These are phyloP conservation scores for Rheum nobile DNA, from an alignment of 148 eudicot species.

Conservation along the genomic window DNA sequence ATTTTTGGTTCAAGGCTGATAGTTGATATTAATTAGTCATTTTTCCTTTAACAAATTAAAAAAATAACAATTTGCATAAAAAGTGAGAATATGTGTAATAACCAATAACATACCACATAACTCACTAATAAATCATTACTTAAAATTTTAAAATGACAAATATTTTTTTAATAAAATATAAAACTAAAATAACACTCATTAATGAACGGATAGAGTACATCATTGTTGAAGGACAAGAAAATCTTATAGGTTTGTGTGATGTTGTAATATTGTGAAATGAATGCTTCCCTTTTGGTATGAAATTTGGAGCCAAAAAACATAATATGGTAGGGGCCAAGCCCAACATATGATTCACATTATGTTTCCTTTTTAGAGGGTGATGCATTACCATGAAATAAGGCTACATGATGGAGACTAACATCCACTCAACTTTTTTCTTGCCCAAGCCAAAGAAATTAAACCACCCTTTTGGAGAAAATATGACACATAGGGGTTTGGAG, in stretches of 20 bases:
- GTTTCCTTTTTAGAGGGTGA: not conserved
- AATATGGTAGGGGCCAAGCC: conserved; percentile 6
- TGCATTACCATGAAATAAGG: not conserved
- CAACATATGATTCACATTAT: not conserved
- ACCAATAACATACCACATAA: no score
- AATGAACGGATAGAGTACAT: not conserved
- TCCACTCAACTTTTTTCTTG: not conserved
- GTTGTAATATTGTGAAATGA: not conserved
- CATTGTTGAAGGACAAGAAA: not conserved
- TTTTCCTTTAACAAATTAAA: no score
- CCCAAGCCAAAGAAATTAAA: not conserved
- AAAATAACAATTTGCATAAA: no score
- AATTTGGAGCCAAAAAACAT: conserved; percentile 3
- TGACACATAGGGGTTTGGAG: not conserved
- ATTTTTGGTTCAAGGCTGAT: no score
- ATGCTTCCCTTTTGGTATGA: not conserved
- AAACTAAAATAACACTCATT: not conserved
- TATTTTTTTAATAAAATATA: no score
- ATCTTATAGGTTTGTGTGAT: not conserved
- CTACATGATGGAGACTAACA: conserved; percentile 6
- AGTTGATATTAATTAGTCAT: no score
- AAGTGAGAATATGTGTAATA: no score
- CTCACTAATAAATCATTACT: no score
- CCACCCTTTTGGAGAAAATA: not conserved
- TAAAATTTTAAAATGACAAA: no score